Evolutionary conservation across 1,284 basidiomycete genomes (phyloP).

Genomic region (Austropuccinia psidii): DNA sequence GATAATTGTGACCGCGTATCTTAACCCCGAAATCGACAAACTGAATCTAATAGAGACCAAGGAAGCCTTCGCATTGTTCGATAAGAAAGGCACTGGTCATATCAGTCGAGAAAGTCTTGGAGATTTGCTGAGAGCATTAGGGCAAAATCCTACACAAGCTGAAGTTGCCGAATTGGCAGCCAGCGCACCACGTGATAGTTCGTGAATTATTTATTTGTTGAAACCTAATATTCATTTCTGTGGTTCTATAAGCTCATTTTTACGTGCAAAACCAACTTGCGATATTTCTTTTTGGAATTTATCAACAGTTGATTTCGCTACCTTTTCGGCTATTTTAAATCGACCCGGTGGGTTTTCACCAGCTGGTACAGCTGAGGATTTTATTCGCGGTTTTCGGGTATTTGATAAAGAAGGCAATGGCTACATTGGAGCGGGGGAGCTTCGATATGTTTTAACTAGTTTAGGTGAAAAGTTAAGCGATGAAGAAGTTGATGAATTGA

Average conservation of each 20-base stretch:
- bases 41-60: conserved; percentile 65
- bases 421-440: conserved; percentile 81
- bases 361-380: conserved; percentile 94
- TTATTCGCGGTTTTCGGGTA: conserved; percentile 97
- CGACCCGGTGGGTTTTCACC: conserved; percentile 95
- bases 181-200: conserved; percentile 67
- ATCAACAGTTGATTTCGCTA: conserved; percentile 43
- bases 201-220: conserved; percentile 45
- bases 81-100: conserved; percentile 86
- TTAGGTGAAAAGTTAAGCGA: conserved; percentile 96
- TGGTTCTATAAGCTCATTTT: too few relatives aligned
- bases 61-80: conserved; percentile 94
- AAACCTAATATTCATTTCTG: background rate
- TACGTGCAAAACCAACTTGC: background rate
- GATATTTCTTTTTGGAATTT: background rate
- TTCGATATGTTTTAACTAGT: conserved; percentile 90
- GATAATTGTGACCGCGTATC: background rate
- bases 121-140: conserved; percentile 87
- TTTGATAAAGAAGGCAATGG: conserved; percentile 98
- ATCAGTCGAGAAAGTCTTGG: conserved; percentile 82
- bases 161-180: conserved; percentile 78
- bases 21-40: background rate
- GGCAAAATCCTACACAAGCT: conserved; percentile 96
- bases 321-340: conserved; percentile 84
- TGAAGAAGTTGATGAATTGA: conserved; percentile 93